Evolutionary conservation across 169 alveolate genomes (phyloP).

Genomic region (Plasmodium yoelii): DNA sequence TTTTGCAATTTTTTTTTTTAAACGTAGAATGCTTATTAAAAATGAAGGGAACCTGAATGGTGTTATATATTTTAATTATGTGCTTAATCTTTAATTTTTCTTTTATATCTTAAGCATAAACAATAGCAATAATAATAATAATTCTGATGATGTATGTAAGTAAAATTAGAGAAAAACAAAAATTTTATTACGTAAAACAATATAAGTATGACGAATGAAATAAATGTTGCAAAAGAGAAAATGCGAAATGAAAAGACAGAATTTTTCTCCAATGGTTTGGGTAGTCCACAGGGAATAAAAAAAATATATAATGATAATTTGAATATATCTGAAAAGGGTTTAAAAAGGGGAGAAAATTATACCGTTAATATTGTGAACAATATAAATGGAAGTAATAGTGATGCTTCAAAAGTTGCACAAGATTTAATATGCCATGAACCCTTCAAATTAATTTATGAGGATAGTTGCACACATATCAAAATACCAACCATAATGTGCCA

Average conservation of each 20-base stretch:
- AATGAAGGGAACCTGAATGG: slow-evolving; percentile 49
- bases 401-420: neutral
- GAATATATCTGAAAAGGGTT: neutral
- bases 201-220: slow-evolving; percentile 7
- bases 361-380: neutral
- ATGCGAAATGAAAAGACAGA: neutral
- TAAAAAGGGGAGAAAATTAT: neutral
- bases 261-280: neutral
- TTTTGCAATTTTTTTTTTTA: slow-evolving; percentile 12
- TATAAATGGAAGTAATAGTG: neutral
- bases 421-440: slow-evolving; percentile 26
- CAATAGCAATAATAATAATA: neutral
- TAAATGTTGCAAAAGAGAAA: neutral
- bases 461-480: slow-evolving; percentile 41
- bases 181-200: neutral
- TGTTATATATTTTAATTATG: slow-evolving; percentile 40
- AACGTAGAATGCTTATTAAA: slow-evolving; percentile 67
- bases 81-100: slow-evolving; percentile 20
- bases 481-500: slow-evolving; percentile 11
- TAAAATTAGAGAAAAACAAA: neutral
- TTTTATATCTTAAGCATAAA: slow-evolving; percentile 31
- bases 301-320: neutral
- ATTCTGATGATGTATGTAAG: neutral
- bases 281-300: neutral
- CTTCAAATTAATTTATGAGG: slow-evolving; percentile 34